Evolutionary conservation across 1,284 basidiomycete species (phyloP).

Genomic region (Inonotus obliquus): DNA sequence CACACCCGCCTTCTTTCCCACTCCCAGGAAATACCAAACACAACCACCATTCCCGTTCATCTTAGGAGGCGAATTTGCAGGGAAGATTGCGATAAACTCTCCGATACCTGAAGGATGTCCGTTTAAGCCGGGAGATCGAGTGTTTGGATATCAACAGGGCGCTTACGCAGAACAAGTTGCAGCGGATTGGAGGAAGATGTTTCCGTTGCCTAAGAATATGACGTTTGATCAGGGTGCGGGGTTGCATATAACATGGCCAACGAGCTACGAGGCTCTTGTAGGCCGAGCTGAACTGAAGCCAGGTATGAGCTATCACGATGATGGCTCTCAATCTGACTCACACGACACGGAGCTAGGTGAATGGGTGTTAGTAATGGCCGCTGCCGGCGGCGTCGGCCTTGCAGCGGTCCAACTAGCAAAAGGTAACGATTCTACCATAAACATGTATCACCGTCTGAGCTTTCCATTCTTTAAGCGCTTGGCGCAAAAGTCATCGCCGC

Average conservation of each 20-base stretch:
- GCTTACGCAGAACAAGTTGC: slow-evolving; percentile 73
- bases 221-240: slow-evolving; percentile 64
- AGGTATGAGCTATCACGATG: slow-evolving; percentile 36
- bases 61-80: slow-evolving; percentile 84
- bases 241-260: slow-evolving; percentile 83
- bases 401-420: slow-evolving; percentile 89
- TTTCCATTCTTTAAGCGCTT: slow-evolving; percentile 19
- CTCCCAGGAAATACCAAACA: slow-evolving; percentile 62
- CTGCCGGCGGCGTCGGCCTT: slow-evolving; percentile 92
- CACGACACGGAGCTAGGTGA: slow-evolving; percentile 50
- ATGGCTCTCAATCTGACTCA: neutral
- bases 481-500: slow-evolving; percentile 81
- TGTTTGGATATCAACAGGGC: slow-evolving; percentile 86
- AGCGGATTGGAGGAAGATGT: slow-evolving; percentile 42
- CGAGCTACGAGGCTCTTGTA: slow-evolving; percentile 84
- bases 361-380: slow-evolving; percentile 84
- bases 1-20: neutral
- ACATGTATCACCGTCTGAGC: neutral
- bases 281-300: slow-evolving; percentile 76
- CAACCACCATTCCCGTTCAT: slow-evolving; percentile 83
- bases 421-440: slow-evolving; percentile 36
- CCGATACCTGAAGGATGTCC: slow-evolving; percentile 81
- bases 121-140: slow-evolving; percentile 79
- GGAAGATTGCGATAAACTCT: slow-evolving; percentile 66
- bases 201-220: slow-evolving; percentile 62